These are phyloP conservation scores for Rutidosis leptorrhynchoides DNA, from an alignment of 129 eudicot species.

Conservation along the genomic window DNA sequence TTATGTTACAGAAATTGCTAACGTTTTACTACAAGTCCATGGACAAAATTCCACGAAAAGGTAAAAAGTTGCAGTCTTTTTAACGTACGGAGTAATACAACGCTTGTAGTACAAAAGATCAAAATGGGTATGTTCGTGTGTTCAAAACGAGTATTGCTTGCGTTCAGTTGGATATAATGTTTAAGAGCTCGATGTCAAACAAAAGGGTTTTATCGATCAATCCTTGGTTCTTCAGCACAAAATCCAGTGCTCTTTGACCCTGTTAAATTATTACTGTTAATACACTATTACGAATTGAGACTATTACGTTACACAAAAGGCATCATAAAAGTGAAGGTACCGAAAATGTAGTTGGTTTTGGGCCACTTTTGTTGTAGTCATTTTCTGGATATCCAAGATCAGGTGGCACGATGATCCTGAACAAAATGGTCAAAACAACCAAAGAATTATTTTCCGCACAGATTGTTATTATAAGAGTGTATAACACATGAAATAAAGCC, in stretches of 20 bases:
- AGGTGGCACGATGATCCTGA: slow-evolving; percentile 97
- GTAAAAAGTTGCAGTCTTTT: slow-evolving; percentile 16
- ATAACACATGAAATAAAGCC: not conserved
- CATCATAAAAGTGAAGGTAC: slow-evolving; percentile 37
- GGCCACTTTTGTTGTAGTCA: slow-evolving; percentile 86
- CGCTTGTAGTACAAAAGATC: slow-evolving; percentile 11
- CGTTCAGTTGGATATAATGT: slow-evolving; percentile 60
- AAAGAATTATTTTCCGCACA: not conserved
- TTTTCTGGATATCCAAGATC: slow-evolving; percentile 94
- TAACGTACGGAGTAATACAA: not conserved
- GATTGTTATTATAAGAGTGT: not conserved
- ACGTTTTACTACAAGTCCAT: slow-evolving; percentile 2
- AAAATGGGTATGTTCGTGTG: not conserved
- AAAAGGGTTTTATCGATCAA: slow-evolving; percentile 92
- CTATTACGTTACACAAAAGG: not conserved
- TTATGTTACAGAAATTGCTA: slow-evolving; percentile 7
- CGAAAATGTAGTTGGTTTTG: slow-evolving; percentile 98
- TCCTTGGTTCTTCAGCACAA: slow-evolving; percentile 95
- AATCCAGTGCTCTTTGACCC: slow-evolving; percentile 97
- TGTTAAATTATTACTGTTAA: slow-evolving; percentile 19
- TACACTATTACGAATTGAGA: not conserved
- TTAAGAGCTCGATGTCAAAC: slow-evolving; percentile 94
- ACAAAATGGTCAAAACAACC: slow-evolving; percentile 13
- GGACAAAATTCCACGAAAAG: not conserved
- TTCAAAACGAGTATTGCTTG: slow-evolving; percentile 11